These are phyloP conservation scores for Protomyces gravidus DNA, from an alignment of 1,139 yeast species.

Conservation along the genomic window DNA sequence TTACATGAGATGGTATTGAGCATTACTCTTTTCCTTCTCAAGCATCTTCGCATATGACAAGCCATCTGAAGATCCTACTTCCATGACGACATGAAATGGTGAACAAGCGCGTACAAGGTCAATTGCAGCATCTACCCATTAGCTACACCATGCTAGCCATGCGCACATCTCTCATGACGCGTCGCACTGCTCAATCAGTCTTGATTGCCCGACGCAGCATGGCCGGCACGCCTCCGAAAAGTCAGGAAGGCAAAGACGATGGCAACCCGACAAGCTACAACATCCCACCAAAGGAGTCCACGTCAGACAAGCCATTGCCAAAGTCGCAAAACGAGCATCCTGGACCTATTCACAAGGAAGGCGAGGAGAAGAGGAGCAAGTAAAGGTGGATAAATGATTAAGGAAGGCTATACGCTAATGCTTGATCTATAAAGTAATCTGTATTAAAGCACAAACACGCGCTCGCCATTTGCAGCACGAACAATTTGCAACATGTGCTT, in stretches of 20 bases:
- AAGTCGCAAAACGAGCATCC: conserved; percentile 21
- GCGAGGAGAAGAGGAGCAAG: conserved; percentile 20
- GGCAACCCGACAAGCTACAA: conserved; percentile 20
- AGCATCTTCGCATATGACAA: no score
- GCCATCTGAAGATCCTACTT: neutral
- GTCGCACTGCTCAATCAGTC: neutral
- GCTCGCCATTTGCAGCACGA: neutral
- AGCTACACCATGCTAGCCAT: neutral
- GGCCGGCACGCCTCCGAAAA: conserved; percentile 21
- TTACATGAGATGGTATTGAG: no score
- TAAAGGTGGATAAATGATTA: neutral
- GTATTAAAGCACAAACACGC: neutral
- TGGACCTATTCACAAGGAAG: conserved; percentile 22
- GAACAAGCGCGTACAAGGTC: neutral
- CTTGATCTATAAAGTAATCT: neutral
- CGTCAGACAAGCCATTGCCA: conserved; percentile 19
- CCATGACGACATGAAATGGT: neutral
- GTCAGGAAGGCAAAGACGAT: conserved; percentile 11
- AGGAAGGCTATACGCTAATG: no score
- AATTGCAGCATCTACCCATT: no score
- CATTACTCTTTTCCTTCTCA: no score
- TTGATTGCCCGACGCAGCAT: neutral
- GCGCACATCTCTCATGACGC: neutral
- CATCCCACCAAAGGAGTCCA: conserved; percentile 26
- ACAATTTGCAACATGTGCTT: neutral